Evolutionary conservation across 306 rosid genomes (phyloP), one percentile per base, ranked within the genome.

Genomic region (Vigna angularis): DNA sequence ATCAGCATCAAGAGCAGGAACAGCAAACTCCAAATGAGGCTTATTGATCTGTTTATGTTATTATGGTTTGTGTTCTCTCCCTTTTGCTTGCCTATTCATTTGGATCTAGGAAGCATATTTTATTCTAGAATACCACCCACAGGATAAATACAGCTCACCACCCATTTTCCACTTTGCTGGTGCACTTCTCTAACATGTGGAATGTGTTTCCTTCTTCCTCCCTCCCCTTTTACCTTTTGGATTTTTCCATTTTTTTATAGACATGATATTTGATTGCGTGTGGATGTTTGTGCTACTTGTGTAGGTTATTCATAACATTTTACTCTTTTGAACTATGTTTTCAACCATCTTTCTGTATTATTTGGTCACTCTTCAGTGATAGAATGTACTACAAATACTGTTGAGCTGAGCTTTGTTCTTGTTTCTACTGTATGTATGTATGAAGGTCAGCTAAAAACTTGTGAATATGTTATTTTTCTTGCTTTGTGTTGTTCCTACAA

Each of bases 131-230:
- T 34, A 72, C 74, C 77, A 55, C 78, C 67, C 79, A 56, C 83
- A 72, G 62, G 74, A 84, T 69, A 69, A 86, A 83, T 83, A 65
- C 79, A 79, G 90, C 94, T 89, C 84, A 86, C 90, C 66, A 82
- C 84, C 90, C 90, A 89, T 88, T 83, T 89, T 88, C 91, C 86
- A 84, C 90, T 91, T 87, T 91, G 97, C 94, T 88, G 97, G 94
- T 91, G 86, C 87, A 89, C 92, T 85, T 86, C 86, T 82, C 81
- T 83, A 81, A 79, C 85, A 83, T 79, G 58, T 88, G 91, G 88
- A 86, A 80, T 86, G 59, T 91, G 85, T 84, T 69, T 61, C 76
- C 79, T 72, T 70, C 66, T 50, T 20, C 24, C 66, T 55, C 48
- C 80, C 85, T 61, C 50, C 57, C 38, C 28, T 26, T 26, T 53